Evolutionary conservation across 1,139 yeast genomes (phyloP).

Genomic region (Geotrichum carabidarum): DNA sequence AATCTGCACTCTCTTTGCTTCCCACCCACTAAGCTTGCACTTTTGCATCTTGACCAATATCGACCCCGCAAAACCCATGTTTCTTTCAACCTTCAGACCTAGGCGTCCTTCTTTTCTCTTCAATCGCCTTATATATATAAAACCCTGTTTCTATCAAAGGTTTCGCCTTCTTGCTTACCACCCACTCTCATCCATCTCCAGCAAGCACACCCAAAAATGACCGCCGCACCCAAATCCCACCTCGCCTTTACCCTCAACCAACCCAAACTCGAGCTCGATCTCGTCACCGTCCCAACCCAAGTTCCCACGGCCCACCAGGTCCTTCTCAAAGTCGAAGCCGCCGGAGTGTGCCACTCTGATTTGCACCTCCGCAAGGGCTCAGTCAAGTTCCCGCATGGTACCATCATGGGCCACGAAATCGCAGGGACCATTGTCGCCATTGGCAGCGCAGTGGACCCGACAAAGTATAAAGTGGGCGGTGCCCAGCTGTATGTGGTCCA

Average conservation of each 20-base stretch:
- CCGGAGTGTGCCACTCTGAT: constrained; percentile 52
- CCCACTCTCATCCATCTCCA: too few relatives aligned
- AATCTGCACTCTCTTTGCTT: too few relatives aligned
- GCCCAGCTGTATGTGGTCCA: constrained; percentile 38
- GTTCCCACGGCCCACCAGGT: constrained; percentile 40
- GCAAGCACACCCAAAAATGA: too few relatives aligned
- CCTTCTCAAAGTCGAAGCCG: constrained; percentile 48
- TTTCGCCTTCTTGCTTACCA: too few relatives aligned
- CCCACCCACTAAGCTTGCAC: too few relatives aligned
- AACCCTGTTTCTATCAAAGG: too few relatives aligned
- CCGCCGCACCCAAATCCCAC: neutral
- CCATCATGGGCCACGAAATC: constrained; percentile 55
- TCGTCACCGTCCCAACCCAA: constrained; percentile 27
- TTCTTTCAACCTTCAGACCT: too few relatives aligned
- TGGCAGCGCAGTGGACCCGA: constrained; percentile 38
- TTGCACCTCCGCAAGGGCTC: constrained; percentile 42
- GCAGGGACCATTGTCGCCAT: constrained; percentile 47
- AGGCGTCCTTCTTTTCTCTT: too few relatives aligned
- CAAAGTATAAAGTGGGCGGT: constrained; percentile 38
- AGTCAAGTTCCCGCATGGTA: constrained; percentile 31
- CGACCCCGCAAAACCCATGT: too few relatives aligned
- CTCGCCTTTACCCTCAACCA: neutral
- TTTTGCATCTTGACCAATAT: too few relatives aligned
- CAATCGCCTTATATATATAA: too few relatives aligned
- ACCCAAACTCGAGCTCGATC: neutral